These are phyloP conservation scores for Trametes versicolor DNA, from an alignment of 1,284 basidiomycete genomes.

Conservation along the genomic window DNA sequence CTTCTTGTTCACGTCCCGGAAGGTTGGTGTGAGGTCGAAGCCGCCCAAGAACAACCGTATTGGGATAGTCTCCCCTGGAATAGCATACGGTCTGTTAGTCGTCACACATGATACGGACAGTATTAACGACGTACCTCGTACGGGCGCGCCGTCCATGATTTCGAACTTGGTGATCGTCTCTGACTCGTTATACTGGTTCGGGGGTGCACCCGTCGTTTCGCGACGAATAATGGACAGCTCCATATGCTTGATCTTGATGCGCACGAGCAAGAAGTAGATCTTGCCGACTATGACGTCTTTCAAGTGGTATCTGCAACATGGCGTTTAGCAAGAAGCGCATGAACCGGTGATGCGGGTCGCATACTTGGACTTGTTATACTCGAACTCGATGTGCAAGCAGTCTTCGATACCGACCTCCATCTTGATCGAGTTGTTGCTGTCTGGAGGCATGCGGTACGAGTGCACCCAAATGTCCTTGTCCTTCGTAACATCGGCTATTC, in stretches of 20 bases:
- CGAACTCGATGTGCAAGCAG: slow-evolving; percentile 98
- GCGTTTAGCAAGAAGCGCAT: slow-evolving; percentile 2
- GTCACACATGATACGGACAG: background rate
- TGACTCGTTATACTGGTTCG: slow-evolving; percentile 99
- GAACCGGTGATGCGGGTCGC: slow-evolving; percentile 41
- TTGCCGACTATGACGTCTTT: slow-evolving; percentile 99
- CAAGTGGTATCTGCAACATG: slow-evolving; percentile 83
- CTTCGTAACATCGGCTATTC: slow-evolving; percentile 93
- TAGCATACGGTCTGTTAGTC: background rate
- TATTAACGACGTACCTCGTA: slow-evolving; percentile 69
- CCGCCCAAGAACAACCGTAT: slow-evolving; percentile 98
- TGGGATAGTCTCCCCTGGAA: slow-evolving; percentile 93
- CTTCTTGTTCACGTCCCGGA: slow-evolving; percentile 99
- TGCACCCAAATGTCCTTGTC: slow-evolving; percentile 98
- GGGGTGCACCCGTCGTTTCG: slow-evolving; percentile 95
- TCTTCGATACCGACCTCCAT: slow-evolving; percentile 99
- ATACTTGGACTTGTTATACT: slow-evolving; percentile 99
- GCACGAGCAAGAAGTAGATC: slow-evolving; percentile 98
- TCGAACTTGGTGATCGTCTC: slow-evolving; percentile 99
- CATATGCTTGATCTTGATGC: slow-evolving; percentile 99
- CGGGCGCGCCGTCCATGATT: slow-evolving; percentile 98
- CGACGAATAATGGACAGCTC: slow-evolving; percentile 97
- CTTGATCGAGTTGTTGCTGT: slow-evolving; percentile 97
- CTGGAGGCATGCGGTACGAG: slow-evolving; percentile 97
- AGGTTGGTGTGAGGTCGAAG: slow-evolving; percentile 98